These are phyloP conservation scores for Fusarium irregulare DNA, from an alignment of 2,329 filamentous ascomycete species.

Conservation along the genomic window DNA sequence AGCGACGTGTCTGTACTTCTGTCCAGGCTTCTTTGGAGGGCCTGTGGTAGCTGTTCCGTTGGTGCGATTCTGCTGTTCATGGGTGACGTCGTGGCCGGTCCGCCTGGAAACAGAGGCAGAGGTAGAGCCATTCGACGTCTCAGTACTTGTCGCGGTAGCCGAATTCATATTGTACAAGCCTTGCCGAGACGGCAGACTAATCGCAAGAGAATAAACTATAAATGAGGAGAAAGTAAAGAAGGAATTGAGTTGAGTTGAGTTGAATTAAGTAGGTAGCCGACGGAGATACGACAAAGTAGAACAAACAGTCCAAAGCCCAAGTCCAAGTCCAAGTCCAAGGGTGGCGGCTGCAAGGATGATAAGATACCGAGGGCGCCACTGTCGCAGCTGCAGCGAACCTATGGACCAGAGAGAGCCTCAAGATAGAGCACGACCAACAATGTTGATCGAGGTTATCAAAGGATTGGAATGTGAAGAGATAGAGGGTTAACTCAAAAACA, in stretches of 20 bases:
- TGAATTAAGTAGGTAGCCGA: conserved; percentile 5
- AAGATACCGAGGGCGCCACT: conserved; percentile 31
- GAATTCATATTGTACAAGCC: conserved; percentile 53
- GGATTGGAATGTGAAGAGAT: conserved; percentile 37
- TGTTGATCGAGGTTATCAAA: conserved; percentile 19
- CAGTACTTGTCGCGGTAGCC: conserved; percentile 53
- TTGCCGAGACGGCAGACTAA: conserved; percentile 33
- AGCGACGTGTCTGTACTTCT: conserved; percentile 90
- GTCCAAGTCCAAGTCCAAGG: not conserved
- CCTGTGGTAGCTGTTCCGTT: conserved; percentile 42
- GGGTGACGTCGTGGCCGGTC: conserved; percentile 44
- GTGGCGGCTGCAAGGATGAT: conserved; percentile 29
- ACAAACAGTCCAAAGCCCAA: not conserved
- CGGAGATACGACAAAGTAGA: conserved; percentile 6
- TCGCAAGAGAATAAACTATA: conserved; percentile 1
- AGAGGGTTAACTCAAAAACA: conserved; percentile 17
- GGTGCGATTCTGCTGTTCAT: conserved; percentile 37
- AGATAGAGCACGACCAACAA: conserved; percentile 31
- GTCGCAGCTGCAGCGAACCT: conserved; percentile 22
- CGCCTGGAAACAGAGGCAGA: conserved; percentile 42
- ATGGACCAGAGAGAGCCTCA: conserved; percentile 29
- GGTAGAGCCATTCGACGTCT: conserved; percentile 45
- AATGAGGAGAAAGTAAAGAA: not conserved
- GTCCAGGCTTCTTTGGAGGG: conserved; percentile 35
- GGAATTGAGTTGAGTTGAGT: conserved; percentile 10